Evolutionary conservation across 1,284 basidiomycete species (phyloP), one percentile per base, ranked within the genome.

Genomic region (Ustilago hordei): DNA sequence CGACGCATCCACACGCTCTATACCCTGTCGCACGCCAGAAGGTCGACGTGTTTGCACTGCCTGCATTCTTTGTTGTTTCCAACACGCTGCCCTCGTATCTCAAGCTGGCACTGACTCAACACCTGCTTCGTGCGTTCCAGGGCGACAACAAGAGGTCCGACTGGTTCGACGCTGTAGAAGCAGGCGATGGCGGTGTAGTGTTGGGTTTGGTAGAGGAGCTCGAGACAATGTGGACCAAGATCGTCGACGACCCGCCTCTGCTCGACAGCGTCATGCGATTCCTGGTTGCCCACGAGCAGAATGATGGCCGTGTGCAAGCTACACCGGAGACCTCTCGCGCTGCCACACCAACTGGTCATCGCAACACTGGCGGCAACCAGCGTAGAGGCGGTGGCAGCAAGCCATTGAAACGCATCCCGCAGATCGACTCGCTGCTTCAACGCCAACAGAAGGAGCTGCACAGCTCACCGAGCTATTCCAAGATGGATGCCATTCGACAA

Each of bases 31-130:
- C 66, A 1, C 36, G 34, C 11, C 64, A 64, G n/a, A 56, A 50
- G 19, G n/a, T 52, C 1, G 35, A 65, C 15, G 41, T 41, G 1
- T 4, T 85, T 5, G 88, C 88, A 69, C 88, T 91, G 6, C 94
- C 94, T 0, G 87, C 90, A 0, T 91, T 95, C 86, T 95, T 91
- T 84, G 87, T 97, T 64, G 90, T 91, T 0, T 95, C 94, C 1
- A 84, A 87, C 0, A 90, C 90, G 0, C 88, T 93, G 7, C 91
- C 95, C 0, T 90, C 94, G 0, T 98, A 97, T 85, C 89, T 97
- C 71, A 91, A 93, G 38, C 90, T 98, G 0, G 91, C 96, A 79
- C 89, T 97, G 17, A 89, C 94, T n/a, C 89, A 91, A 2, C 88
- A 88, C 45, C 87, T 87, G 34, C 59, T 80, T 19, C 61, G 74